A percentile compares a stretch with the other conserved stretches of the same genome.
Evolutionary conservation across 345 rosid species (phyloP).

Genomic region (Turnera subulata): DNA sequence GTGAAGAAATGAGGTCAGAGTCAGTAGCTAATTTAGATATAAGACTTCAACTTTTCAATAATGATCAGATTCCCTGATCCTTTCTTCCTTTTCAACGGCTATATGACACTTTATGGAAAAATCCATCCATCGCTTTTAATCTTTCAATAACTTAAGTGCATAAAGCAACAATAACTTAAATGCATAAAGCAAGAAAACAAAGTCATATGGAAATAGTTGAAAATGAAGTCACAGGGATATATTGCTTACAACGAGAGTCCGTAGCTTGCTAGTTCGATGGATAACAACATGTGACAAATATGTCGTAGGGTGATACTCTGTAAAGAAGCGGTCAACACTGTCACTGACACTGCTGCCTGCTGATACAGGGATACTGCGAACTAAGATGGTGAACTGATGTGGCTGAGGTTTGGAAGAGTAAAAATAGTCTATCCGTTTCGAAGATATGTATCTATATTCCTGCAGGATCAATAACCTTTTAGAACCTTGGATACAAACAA

Average conservation of each 20-base stretch:
- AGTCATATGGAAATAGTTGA: background rate
- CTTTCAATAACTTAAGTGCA: background rate
- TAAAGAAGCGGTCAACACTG: conserved; percentile 74
- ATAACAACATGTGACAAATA: conserved; percentile 76
- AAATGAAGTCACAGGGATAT: background rate
- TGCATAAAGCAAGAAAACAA: background rate
- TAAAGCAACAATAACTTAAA: background rate
- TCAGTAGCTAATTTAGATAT: conserved; percentile 2
- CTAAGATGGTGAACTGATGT: conserved; percentile 84
- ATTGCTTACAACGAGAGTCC: conserved; percentile 58
- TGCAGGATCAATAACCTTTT: conserved; percentile 37
- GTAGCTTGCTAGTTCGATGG: conserved; percentile 70
- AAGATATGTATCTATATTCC: conserved; percentile 71
- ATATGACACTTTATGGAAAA: background rate
- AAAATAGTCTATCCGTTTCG: conserved; percentile 75
- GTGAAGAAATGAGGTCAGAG: background rate
- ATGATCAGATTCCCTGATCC: too few relatives aligned
- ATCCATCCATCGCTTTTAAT: background rate
- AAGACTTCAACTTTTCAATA: background rate
- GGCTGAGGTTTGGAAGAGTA: conserved; percentile 82
- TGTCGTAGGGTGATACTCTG: conserved; percentile 61
- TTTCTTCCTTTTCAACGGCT: too few relatives aligned
- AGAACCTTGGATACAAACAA: conserved; percentile 1
- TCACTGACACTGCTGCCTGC: conserved; percentile 68
- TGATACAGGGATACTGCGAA: conserved; percentile 68